phyloP scores from a whole-genome alignment of 2,329 filamentous ascomycete genomes.

The Alternaria triticimaculans region DNA sequence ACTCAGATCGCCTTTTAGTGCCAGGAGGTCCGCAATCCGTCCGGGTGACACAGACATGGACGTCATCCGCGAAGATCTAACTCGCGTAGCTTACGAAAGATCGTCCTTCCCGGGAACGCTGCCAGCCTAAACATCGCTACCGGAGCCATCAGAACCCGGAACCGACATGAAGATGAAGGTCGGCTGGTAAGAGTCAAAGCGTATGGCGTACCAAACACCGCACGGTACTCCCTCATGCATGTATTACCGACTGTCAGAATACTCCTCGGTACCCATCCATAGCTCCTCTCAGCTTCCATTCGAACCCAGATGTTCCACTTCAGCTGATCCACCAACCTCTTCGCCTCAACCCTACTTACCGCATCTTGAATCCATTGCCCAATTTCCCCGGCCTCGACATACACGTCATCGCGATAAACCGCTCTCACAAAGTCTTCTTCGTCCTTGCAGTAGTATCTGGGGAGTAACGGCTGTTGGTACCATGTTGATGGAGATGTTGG shows the following conservation, averaged over 20 bases:
- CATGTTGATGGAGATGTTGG: background rate
- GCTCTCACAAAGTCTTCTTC: too few relatives aligned
- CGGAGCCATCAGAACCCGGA: background rate
- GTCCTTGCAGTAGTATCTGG: background rate
- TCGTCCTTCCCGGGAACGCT: background rate
- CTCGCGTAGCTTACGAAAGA: background rate
- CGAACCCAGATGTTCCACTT: background rate
- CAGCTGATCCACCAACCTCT: background rate
- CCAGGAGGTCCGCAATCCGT: background rate
- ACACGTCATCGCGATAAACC: too few relatives aligned
- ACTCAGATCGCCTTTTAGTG: background rate
- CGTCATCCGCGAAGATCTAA: background rate
- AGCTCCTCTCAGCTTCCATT: background rate
- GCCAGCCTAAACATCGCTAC: background rate
- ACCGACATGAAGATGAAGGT: background rate
- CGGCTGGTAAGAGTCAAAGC: background rate
- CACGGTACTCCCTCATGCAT: background rate
- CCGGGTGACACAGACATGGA: background rate
- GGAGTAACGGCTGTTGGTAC: too few relatives aligned
- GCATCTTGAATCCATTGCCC: too few relatives aligned
- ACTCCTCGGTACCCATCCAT: background rate
- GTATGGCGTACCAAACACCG: background rate
- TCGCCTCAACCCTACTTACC: too few relatives aligned
- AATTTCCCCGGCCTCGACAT: too few relatives aligned
- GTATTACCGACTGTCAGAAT: background rate